Conservation (phyloP, 2,329 filamentous ascomycete species). For the Blastomyces parvus region DNA sequence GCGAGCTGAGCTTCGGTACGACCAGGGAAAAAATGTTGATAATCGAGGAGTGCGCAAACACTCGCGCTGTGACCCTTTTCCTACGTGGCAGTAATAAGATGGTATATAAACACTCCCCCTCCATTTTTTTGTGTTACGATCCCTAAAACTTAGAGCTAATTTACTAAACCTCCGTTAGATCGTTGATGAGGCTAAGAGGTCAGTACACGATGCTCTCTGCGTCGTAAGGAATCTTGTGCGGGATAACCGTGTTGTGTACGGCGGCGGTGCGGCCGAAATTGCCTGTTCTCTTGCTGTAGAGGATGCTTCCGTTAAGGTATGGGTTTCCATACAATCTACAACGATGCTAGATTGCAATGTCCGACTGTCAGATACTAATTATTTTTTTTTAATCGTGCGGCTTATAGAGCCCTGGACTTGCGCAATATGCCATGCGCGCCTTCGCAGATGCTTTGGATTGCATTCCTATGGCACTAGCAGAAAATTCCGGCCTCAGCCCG, state of each 20-base stretch:
- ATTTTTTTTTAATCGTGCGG: constrained; percentile 1
- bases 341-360: not conserved
- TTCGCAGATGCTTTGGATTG: constrained; percentile 92
- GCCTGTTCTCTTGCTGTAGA: constrained; percentile 94
- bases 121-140: not conserved
- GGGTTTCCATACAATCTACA: not conserved
- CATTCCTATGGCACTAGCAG: constrained; percentile 88
- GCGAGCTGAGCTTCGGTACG: constrained; percentile 93
- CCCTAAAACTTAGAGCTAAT: constrained; percentile 3
- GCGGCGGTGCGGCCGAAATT: constrained; percentile 92
- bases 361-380: not conserved
- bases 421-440: constrained; percentile 98
- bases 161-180: constrained; percentile 48
- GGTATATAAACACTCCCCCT: constrained; percentile 45
- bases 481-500: constrained; percentile 92
- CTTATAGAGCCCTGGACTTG: constrained; percentile 72
- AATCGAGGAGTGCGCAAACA: constrained; percentile 98
- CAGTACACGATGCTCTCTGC: constrained; percentile 92
- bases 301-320: constrained; percentile 74
- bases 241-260: constrained; percentile 96
- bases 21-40: constrained; percentile 99
- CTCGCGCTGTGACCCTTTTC: constrained; percentile 89
- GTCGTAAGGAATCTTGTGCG: constrained; percentile 92
- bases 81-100: constrained; percentile 99
- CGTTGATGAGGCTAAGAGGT: constrained; percentile 97